Base-by-base conservation (phyloP, 352 stramenopile genomes). In the Phytopythium vexans region DNA sequence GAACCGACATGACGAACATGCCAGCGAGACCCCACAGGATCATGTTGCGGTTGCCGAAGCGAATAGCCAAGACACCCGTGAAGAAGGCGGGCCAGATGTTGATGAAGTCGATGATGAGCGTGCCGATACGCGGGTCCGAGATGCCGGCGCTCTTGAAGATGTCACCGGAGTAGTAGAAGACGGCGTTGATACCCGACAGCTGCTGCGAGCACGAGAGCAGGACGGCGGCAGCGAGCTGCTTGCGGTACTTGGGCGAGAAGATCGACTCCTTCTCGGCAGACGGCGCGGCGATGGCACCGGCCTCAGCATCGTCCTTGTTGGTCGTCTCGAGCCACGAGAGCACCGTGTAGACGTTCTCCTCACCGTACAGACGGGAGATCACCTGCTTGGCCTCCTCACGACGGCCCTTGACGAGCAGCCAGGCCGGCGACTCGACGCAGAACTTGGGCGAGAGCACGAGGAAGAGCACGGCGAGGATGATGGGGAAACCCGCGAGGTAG, bases 401-500 rank as follows among this genome's bases (percentile, higher is more conserved):
- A 52, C 56, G 55, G 55, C 55, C 55, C 55, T 62, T 50, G 15
- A 8, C 48, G 40, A 62, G 55, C 55, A 62, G 55, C 55, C 55
- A 62, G 16, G 55, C 47, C 32, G 48, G 55, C 9, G 40, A 52
- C 41, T 62, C 55, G 21, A 57, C 40, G 40, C 48, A 56, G 47
- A 62, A 48, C 8, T 39, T 43, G 43, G 53, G 39, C 39, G 44
- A 35, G 36, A 60, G 53, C 27, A 54, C 6, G 43, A 60, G 27
- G 45, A 49, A 60, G 36, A 54, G 37, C 21, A 48, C 38, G 11
- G 53, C 53, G 36, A 54, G 27, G 1, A 60, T 45, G 41, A 45
- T 41, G 33, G 48, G 48, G 55, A 62, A 62, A 15, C 47, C 55
- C 40, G 55, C 74, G 54, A 79, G 64, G 58, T 76, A 73, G 15